phyloP scores from a whole-genome alignment of 768 basidiomycete genomes.

The Auriculariales sp. region DNA sequence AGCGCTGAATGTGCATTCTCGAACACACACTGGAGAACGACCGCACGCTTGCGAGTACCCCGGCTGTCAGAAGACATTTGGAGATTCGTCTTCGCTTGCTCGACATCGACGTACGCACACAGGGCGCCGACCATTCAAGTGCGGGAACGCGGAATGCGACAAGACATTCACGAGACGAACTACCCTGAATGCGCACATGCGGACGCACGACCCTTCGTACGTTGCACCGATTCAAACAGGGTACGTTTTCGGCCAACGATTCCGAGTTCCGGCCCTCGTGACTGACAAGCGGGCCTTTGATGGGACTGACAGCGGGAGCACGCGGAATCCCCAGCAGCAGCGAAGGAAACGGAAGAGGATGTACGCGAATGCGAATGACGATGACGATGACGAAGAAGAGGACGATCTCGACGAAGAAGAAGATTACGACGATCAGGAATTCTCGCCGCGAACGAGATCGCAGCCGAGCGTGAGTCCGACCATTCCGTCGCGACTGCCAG shows the following conservation, averaged over 20 bases:
- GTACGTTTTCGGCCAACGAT: constrained; percentile 2
- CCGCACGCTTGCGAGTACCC: constrained; percentile 86
- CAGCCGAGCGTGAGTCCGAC: constrained; percentile 46
- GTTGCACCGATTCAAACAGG: constrained; percentile 18
- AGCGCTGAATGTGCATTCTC: constrained; percentile 74
- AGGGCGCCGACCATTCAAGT: constrained; percentile 76
- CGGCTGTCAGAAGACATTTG: constrained; percentile 75
- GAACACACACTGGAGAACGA: constrained; percentile 88
- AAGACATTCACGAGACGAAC: constrained; percentile 82
- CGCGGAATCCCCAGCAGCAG: no score
- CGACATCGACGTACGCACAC: constrained; percentile 84
- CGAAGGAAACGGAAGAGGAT: no score
- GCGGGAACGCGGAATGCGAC: constrained; percentile 67
- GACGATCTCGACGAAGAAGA: constrained; percentile 24
- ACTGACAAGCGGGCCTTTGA: no score
- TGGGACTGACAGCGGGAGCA: no score
- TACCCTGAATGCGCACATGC: constrained; percentile 77
- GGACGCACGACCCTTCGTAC: constrained; percentile 70
- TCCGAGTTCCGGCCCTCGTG: neutral
- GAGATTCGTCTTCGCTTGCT: constrained; percentile 83
- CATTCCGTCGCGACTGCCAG: constrained; percentile 27
- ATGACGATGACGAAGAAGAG: neutral
- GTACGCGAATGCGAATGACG: no score
- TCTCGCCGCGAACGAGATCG: constrained; percentile 63
- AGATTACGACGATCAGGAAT: constrained; percentile 45